These are phyloP conservation scores for Galerina sulciceps DNA, from an alignment of 768 basidiomycete genomes.

Conservation along the genomic window DNA sequence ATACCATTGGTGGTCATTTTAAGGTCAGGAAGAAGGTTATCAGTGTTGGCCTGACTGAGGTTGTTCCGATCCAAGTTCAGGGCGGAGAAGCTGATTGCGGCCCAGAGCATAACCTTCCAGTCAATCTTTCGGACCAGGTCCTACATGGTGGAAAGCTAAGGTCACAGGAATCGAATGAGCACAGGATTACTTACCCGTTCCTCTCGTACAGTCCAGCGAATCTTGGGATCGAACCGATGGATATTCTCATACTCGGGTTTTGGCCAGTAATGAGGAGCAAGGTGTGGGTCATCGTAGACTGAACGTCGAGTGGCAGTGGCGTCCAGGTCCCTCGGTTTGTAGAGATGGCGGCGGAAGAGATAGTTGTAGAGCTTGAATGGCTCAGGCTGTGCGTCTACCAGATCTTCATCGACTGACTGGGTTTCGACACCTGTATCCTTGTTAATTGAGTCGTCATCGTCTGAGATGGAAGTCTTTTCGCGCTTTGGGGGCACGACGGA, in stretches of 20 bases:
- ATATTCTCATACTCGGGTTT: constrained; percentile 56
- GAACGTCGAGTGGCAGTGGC: constrained; percentile 53
- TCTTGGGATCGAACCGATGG: constrained; percentile 57
- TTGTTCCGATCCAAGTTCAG: constrained; percentile 60
- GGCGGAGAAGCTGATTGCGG: constrained; percentile 59
- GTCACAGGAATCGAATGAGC: not conserved
- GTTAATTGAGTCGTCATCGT: constrained; percentile 9
- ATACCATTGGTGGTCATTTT: constrained; percentile 51
- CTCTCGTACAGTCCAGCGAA: constrained; percentile 64
- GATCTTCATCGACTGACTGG: constrained; percentile 27
- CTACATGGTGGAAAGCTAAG: constrained; percentile 25
- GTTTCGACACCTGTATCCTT: constrained; percentile 17
- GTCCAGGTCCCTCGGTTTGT: constrained; percentile 33
- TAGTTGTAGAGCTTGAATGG: constrained; percentile 39
- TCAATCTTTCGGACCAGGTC: constrained; percentile 58
- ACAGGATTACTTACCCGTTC: constrained; percentile 40
- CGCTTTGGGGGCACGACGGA: constrained; percentile 3
- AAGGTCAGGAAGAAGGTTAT: constrained; percentile 61
- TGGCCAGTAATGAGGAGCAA: constrained; percentile 52
- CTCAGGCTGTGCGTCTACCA: constrained; percentile 39
- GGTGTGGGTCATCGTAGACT: constrained; percentile 53
- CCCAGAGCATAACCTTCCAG: constrained; percentile 63
- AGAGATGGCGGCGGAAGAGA: constrained; percentile 32
- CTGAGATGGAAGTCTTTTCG: constrained; percentile 1
- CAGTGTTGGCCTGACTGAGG: constrained; percentile 59